These are phyloP conservation scores for Colletotrichum sp. DNA, from an alignment of 2,329 filamentous ascomycete genomes.

Conservation along the genomic window DNA sequence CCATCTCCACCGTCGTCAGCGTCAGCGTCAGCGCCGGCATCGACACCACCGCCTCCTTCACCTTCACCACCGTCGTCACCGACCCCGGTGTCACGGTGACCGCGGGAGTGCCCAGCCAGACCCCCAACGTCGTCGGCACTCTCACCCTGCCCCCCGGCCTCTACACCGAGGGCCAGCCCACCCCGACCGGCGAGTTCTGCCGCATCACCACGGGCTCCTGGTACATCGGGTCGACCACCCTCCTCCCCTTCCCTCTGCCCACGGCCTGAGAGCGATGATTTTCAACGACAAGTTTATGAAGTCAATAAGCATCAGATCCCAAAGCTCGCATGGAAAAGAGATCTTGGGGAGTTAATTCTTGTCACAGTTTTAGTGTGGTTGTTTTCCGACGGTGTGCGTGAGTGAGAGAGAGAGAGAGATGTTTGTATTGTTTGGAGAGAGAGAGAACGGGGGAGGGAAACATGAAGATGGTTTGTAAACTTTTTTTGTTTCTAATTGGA, in stretches of 20 bases:
- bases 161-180: not conserved
- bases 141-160: constrained; percentile 12
- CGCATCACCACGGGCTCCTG: constrained; percentile 9
- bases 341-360: constrained; percentile 1
- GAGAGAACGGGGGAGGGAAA: not conserved
- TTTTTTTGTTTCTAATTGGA: not conserved
- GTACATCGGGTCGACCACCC: constrained; percentile 1
- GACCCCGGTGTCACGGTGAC: not conserved
- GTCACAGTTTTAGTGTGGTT: not conserved
- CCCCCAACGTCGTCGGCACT: not conserved
- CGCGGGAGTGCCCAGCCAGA: not conserved
- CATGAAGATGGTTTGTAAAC: not conserved
- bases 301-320: not conserved
- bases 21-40: not conserved
- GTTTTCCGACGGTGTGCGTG: not conserved
- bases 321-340: not conserved
- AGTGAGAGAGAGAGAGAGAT: not conserved
- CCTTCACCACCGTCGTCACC: not conserved
- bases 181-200: constrained; percentile 1
- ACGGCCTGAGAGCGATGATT: constrained; percentile 3
- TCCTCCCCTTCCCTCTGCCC: not conserved
- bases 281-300: not conserved
- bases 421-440: not conserved
- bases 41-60: not conserved
- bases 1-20: not conserved